Evolutionary conservation across 1,139 yeast genomes (phyloP).

Genomic region (Blastobotrys illinoisensis): DNA sequence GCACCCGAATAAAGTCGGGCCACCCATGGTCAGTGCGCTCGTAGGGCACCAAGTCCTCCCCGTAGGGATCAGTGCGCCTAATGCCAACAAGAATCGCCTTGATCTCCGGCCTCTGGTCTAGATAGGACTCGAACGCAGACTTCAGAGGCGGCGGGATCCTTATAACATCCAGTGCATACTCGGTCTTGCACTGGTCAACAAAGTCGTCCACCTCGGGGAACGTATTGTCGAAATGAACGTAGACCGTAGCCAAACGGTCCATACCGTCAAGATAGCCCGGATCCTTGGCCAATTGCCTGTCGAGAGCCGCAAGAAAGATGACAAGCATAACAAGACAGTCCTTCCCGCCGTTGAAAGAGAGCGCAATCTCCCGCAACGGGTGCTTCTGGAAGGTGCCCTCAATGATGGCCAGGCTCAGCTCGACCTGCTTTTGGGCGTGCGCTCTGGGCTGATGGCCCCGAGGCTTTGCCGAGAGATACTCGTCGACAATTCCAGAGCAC

Average conservation of each 20-base stretch:
- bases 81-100: conserved; percentile 76
- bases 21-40: conserved; percentile 77
- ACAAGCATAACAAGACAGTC: conserved; percentile 83
- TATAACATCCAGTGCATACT: conserved; percentile 31
- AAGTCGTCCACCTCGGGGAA: conserved; percentile 55
- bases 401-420: conserved; percentile 30
- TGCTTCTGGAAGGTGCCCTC: conserved; percentile 33
- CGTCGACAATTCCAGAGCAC: neutral
- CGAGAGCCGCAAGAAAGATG: conserved; percentile 55
- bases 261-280: conserved; percentile 10
- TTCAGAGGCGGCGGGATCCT: conserved; percentile 44
- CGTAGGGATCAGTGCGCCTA: conserved; percentile 75
- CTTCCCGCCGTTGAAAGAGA: conserved; percentile 87
- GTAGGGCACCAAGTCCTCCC: conserved; percentile 46
- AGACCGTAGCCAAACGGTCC: conserved; percentile 44
- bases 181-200: conserved; percentile 31
- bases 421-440: conserved; percentile 28
- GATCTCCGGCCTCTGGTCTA: conserved; percentile 42
- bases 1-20: conserved; percentile 77
- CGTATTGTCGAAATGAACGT: conserved; percentile 63
- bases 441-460: conserved; percentile 9
- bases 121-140: conserved; percentile 58
- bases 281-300: conserved; percentile 19
- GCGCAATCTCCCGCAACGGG: conserved; percentile 48
- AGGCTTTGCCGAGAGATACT: neutral